Evolutionary conservation across 345 rosid genomes (phyloP), one percentile per base, ranked within the genome.

Genomic region (Combretum micranthum): DNA sequence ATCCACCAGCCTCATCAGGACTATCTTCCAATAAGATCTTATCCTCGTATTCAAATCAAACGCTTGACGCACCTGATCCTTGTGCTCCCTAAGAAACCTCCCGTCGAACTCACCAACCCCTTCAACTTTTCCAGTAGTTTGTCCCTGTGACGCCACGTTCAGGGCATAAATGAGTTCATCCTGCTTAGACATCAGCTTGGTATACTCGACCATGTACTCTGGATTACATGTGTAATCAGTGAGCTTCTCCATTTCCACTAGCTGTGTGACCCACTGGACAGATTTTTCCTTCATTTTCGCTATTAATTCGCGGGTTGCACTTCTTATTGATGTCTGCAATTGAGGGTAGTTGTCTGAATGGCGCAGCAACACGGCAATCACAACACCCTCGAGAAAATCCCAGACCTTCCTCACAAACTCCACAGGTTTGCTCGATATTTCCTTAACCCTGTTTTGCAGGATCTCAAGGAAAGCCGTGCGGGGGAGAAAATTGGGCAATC

Each of bases 401-500:
- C 80, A 76, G 1, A 65, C 58, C 23, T 26, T 21, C 0, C 20
- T 62, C 26, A 65, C 59, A 22, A 71, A 72, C 2, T 4, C 42
- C 9, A n/a, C 42, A 0, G 75, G 75, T n/a, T 59, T 42, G 7
- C 47, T 15, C 1, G 62, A 58, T 2, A 75, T 63, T 5, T 46
- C n/a, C 12, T 60, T 45, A 19, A 78, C 64, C 51, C 75, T 74
- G 16, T 8, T 49, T 50, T 42, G 52, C 57, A 74, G 47, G 2
- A 63, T 15, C 1, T 57, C 20, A 7, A 54, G 56, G 59, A 78
- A 66, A 12, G 76, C 77, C 0, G 45, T 2, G 1, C 50, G 72
- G 9, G 77, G 73, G 20, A 78, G 56, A 56, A 72, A 72, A 63
- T 75, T 64, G 0, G 80, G 77, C 18, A 78, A 65, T 13, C 18